Base-by-base conservation (phyloP, 768 basidiomycete genomes). In the Termitomyces heimii region DNA sequence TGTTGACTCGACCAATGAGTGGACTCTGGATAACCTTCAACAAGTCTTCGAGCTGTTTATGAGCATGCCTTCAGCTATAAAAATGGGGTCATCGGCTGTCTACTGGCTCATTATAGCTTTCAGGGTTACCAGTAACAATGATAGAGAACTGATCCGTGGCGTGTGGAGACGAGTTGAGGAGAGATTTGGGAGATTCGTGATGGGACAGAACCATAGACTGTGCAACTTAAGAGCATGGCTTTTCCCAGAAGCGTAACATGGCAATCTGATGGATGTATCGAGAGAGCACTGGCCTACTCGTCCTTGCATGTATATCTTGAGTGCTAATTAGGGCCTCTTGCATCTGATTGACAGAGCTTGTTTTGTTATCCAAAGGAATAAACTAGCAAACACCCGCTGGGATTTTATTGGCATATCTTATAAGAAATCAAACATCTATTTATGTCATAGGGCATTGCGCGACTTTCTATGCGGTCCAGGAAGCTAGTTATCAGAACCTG, bases 21-120 rank as follows among this genome's bases (percentile, higher is more conserved):
- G 89, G 90, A 79, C 79, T 12, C 69, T 82, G 55, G 67, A 75
- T 4, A 80, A 81, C 60, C 80, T 94, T 43, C 67, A 78, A 7
- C 65, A 73, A 1, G 63, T 93, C 24, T 88, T 89, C 63, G 68
- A 78, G 28, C 74, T 76, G 28, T 92, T 92, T 69, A 69, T 92
- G 31, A 67, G 70, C n/a, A 71, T 89, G 39, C 81, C 86, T 0
- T 61, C 60, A 13, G 70, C 73, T 51, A 69, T 71, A 40, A 69
- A 68, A 22, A 77, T 83, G 2, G 79, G 76, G 16, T 71, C 71
- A 32, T 70, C 77, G 22, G 70, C 77, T 42, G 62, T 90, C 22
- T 86, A 82, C 66, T 90, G 88, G 84, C 77, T 89, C 50, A 68
- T 94, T 60, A 66, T 78, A 18, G 86, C 87, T 0, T 89, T 85